Base-by-base conservation (phyloP, 164 flowering plant genomes). In the Tinospora cordifolia region DNA sequence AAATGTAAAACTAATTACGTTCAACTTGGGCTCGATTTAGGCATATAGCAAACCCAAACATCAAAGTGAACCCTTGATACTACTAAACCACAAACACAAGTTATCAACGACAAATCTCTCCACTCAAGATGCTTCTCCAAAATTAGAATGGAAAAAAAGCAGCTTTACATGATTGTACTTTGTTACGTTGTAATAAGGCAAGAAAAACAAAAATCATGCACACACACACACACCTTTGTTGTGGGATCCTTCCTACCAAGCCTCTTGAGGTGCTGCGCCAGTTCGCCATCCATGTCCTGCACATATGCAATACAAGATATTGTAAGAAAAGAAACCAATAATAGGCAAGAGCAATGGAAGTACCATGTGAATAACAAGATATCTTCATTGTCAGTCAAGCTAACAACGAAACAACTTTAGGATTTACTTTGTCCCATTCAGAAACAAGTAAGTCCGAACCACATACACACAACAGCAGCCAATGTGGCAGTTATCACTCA, bases 171-270 rank as follows among this genome's bases (percentile, higher is more conserved):
- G 21, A 15, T 13, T 9, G 13, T 1, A 67, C 38, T 36, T 38
- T 17, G 6, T 40, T 59, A 25, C n/a, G 40, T 26, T 39, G 62
- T 36, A 46, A 39, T 34, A 40, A 14, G 6, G 54, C 26, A 63
- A 19, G 34, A 65, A 41, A 41, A 30, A 30, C 36, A 30, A 30
- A 30, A 30, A 30, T 30, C 36, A 30, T 4, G 36, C 36, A 30
- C 36, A 30, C 21, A 1, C 44, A 8, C 2, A 17, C 15, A 3
- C 79, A 91, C 99, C 92, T 95, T 95, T 39, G 99, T 95, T 26
- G 81, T 89, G 22, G 96, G 90, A 73, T 90, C 98, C 78, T 92
- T 95, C 76, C 98, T 86, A 1, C 87, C 83, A 65, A 95, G 89
- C 79, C 99, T 87, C 79, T 84, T 92, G 69, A 95, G 76, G 82